Evolutionary conservation across 169 alveolate genomes (phyloP).

Genomic region (Ichthyophthirius multifiliis): DNA sequence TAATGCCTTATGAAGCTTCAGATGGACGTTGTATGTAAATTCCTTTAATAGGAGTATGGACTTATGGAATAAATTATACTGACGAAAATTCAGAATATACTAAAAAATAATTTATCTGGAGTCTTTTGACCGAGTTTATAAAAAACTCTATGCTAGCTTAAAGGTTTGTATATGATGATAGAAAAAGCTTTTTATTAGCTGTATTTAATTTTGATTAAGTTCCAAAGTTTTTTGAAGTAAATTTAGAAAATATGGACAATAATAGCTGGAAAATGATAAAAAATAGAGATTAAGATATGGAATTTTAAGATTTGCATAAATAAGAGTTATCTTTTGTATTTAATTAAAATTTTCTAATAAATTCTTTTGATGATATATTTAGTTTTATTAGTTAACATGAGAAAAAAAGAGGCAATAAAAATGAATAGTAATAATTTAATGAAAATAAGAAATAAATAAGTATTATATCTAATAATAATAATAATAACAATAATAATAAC

Average conservation of each 20-base stretch:
- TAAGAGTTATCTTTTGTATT: too few species aligned
- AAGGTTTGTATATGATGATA: background rate
- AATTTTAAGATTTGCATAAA: background rate
- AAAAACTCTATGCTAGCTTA: background rate
- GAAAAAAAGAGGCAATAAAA: too few species aligned
- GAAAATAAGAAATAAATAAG: too few species aligned
- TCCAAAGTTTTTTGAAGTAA: background rate
- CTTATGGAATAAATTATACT: background rate
- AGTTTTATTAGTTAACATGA: too few species aligned
- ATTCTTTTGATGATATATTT: too few species aligned
- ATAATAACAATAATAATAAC: background rate
- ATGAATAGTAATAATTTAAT: too few species aligned
- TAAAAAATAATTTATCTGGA: background rate
- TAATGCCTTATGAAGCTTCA: background rate
- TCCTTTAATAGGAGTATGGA: constrained; percentile 11
- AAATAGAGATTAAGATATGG: too few species aligned
- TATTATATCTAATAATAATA: too few species aligned
- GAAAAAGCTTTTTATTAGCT: background rate
- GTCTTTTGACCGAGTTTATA: constrained; percentile 2
- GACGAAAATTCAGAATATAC: background rate
- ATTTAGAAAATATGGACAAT: background rate
- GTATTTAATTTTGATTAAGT: background rate
- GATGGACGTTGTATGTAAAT: background rate
- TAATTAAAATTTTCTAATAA: too few species aligned
- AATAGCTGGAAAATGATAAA: background rate